phyloP scores from a whole-genome alignment of 129 eudicot genomes.

The Centrapalus pauciflorus region DNA sequence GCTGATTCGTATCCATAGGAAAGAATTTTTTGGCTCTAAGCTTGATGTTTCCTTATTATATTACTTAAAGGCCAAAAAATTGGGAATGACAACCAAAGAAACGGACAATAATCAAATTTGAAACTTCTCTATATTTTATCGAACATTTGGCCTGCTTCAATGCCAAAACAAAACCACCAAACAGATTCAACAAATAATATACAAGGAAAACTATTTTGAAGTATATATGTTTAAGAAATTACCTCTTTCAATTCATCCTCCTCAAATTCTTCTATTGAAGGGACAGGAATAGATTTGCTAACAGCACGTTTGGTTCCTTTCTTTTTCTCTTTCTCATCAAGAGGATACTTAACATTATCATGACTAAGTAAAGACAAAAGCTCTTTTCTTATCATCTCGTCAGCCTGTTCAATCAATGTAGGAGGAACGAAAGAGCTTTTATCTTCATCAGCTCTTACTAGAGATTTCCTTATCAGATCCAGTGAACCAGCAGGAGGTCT shows the following conservation, averaged over 20 bases:
- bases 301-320: slow-evolving; percentile 58
- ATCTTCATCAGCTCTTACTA: slow-evolving; percentile 74
- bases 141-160: too few species aligned
- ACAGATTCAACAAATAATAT: too few species aligned
- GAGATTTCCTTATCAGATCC: slow-evolving; percentile 60
- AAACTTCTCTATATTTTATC: too few species aligned
- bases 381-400: slow-evolving; percentile 86
- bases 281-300: slow-evolving; percentile 46
- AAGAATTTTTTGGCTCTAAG: background rate
- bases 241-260: slow-evolving; percentile 80
- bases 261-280: slow-evolving; percentile 78
- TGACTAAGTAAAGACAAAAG: slow-evolving; percentile 70
- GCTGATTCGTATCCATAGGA: background rate
- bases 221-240: background rate
- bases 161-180: too few species aligned
- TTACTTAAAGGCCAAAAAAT: background rate
- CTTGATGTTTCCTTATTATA: background rate
- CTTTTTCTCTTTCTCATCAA: slow-evolving; percentile 86
- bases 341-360: slow-evolving; percentile 89
- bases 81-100: background rate
- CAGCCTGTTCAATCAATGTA: slow-evolving; percentile 89
- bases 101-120: background rate
- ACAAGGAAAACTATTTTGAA: background rate
- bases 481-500: slow-evolving; percentile 81
- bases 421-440: slow-evolving; percentile 97